Evolutionary conservation across 176 grass and related monocot genomes (phyloP).

Genomic region (Carex parvula): DNA sequence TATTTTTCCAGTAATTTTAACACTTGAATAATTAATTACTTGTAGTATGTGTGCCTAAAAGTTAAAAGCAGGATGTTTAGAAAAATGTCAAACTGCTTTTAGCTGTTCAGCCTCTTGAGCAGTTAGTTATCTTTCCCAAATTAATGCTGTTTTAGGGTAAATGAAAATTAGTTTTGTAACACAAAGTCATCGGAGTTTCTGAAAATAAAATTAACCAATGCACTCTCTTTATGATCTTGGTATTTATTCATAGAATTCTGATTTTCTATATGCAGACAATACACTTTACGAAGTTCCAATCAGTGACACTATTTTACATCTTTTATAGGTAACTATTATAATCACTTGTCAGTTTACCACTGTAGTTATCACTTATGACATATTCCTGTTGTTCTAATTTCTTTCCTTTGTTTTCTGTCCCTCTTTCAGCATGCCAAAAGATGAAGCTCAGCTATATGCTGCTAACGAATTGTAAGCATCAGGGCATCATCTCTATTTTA

Average conservation of each 20-base stretch:
- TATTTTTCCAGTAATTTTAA: not conserved
- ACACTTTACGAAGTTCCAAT: constrained; percentile 69
- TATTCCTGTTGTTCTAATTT: constrained; percentile 19
- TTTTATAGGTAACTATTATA: constrained; percentile 98
- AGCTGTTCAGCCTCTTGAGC: not conserved
- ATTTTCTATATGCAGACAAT: constrained; percentile 52
- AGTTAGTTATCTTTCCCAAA: not conserved
- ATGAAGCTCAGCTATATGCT: constrained; percentile 90
- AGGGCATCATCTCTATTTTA: not conserved
- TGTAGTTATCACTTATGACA: not conserved
- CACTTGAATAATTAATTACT: not conserved
- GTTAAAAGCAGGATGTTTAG: not conserved
- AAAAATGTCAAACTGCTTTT: not conserved
- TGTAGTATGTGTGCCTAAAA: not conserved
- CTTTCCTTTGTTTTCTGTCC: not conserved
- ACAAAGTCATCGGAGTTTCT: not conserved
- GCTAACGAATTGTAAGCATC: constrained; percentile 79
- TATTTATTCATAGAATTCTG: constrained; percentile 36
- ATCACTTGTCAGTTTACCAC: constrained; percentile 32
- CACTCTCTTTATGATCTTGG: not conserved
- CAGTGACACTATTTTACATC: constrained; percentile 71
- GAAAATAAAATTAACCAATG: not conserved
- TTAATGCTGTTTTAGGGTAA: not conserved
- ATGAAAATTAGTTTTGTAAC: not conserved
- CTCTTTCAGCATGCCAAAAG: constrained; percentile 87